phyloP scores from a whole-genome alignment of 108 stramenopile genomes.

The Phaeodactylum tricornutum region DNA sequence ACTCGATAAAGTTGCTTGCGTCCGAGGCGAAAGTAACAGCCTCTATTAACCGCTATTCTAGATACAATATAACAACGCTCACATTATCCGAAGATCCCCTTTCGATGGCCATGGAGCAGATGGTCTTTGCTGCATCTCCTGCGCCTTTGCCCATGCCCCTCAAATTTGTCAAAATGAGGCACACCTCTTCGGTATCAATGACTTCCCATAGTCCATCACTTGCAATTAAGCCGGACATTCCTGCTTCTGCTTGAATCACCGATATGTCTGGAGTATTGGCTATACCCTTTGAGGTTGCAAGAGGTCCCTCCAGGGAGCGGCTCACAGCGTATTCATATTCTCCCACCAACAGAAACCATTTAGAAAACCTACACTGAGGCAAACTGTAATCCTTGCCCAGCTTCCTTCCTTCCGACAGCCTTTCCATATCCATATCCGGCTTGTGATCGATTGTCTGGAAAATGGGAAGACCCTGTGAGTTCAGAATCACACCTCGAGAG shows the following conservation, averaged over 20 bases:
- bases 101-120: slow-evolving; percentile 58
- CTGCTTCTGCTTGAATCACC: slow-evolving; percentile 20
- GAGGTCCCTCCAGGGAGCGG: slow-evolving; percentile 56
- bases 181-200: slow-evolving; percentile 68
- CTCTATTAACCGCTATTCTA: slow-evolving; percentile 29
- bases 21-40: too few species aligned
- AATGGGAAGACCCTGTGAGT: slow-evolving; percentile 21
- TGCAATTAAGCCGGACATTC: slow-evolving; percentile 39
- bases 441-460: slow-evolving; percentile 65
- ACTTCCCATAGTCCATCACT: slow-evolving; percentile 81
- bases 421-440: slow-evolving; percentile 46
- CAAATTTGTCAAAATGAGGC: slow-evolving; percentile 37
- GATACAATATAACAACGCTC: slow-evolving; percentile 52
- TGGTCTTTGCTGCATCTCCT: slow-evolving; percentile 42
- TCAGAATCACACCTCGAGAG: slow-evolving; percentile 48
- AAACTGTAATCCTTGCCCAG: slow-evolving; percentile 44
- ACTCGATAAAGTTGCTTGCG: too few species aligned
- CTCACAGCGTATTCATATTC: slow-evolving; percentile 66
- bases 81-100: slow-evolving; percentile 75
- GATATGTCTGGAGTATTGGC: slow-evolving; percentile 54
- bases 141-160: slow-evolving; percentile 30
- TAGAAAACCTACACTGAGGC: slow-evolving; percentile 39
- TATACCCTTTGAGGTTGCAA: slow-evolving; percentile 72
- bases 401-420: slow-evolving; percentile 33
- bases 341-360: slow-evolving; percentile 47